Evolutionary conservation across 306 rosid genomes (phyloP).

Genomic region (Astragalus glycyphyllos): DNA sequence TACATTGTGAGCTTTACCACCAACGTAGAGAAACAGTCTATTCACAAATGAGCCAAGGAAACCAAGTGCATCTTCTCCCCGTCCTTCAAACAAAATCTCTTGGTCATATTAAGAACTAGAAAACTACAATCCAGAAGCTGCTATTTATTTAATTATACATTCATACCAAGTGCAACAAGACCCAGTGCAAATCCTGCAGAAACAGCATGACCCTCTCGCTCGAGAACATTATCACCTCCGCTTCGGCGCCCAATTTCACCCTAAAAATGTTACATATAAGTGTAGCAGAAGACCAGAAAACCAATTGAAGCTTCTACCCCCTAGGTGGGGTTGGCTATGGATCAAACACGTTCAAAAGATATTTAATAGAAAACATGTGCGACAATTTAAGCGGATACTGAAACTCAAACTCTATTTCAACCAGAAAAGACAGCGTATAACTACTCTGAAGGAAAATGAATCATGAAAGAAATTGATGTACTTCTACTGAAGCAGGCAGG

Average conservation of each 20-base stretch:
- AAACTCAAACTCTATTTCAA: slow-evolving; percentile 32
- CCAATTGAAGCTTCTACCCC: not conserved
- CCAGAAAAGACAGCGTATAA: slow-evolving; percentile 20
- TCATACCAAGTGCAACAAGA: slow-evolving; percentile 90
- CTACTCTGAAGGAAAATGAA: slow-evolving; percentile 17
- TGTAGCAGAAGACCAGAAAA: slow-evolving; percentile 9
- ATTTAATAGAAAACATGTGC: slow-evolving; percentile 22
- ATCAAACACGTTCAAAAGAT: slow-evolving; percentile 1
- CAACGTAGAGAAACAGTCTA: slow-evolving; percentile 80
- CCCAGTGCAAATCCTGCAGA: slow-evolving; percentile 97
- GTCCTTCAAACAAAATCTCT: slow-evolving; percentile 64
- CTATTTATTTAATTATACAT: slow-evolving; percentile 11
- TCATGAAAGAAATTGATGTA: slow-evolving; percentile 38
- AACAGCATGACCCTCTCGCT: slow-evolving; percentile 98
- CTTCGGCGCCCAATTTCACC: slow-evolving; percentile 94
- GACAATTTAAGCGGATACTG: slow-evolving; percentile 33
- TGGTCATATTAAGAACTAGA: slow-evolving; percentile 48
- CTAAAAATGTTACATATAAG: slow-evolving; percentile 47
- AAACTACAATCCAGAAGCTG: slow-evolving; percentile 33
- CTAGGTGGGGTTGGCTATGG: not conserved
- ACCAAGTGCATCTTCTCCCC: slow-evolving; percentile 90
- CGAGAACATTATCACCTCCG: slow-evolving; percentile 97
- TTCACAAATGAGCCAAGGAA: slow-evolving; percentile 78
- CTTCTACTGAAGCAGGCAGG: slow-evolving; percentile 17
- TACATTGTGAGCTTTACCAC: slow-evolving; percentile 80